These are phyloP conservation scores for Amaranthus hypochondriacus DNA, from an alignment of 148 eudicot genomes.

Conservation along the genomic window DNA sequence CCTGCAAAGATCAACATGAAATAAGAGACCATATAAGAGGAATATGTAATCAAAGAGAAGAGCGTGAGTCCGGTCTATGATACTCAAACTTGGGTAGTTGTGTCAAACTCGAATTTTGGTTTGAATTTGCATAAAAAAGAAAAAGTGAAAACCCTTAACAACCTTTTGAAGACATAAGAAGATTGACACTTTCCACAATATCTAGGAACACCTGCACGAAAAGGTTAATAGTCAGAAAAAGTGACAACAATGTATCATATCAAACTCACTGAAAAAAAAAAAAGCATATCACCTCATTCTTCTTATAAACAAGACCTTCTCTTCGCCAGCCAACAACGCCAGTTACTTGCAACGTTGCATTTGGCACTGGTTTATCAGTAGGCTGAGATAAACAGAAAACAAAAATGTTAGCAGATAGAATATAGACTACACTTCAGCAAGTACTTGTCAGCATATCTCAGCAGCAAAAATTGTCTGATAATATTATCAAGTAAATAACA, in stretches of 20 bases:
- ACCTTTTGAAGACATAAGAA: conserved; percentile 99
- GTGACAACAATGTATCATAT: conserved; percentile 3
- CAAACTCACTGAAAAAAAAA: conserved; percentile 10
- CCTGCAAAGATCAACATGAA: conserved; percentile 39
- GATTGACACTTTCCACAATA: conserved; percentile 98
- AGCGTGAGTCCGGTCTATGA: too few species aligned
- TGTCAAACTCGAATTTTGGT: too few species aligned
- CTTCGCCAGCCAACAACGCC: conserved; percentile 99
- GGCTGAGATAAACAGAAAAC: conserved; percentile 40
- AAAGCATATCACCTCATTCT: conserved; percentile 66
- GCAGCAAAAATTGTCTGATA: neutral
- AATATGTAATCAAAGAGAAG: neutral
- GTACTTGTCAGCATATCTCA: neutral
- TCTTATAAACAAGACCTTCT: conserved; percentile 92
- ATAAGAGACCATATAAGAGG: conserved; percentile 8
- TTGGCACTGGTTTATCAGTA: conserved; percentile 89
- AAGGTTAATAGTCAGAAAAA: conserved; percentile 17
- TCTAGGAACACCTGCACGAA: conserved; percentile 78
- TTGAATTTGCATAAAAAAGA: neutral
- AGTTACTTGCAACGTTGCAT: conserved; percentile 98
- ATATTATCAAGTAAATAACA: neutral
- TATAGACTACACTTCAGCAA: neutral
- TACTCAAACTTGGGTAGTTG: too few species aligned
- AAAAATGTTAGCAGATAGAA: neutral
- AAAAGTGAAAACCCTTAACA: neutral